These are phyloP conservation scores for Carex littledalei DNA, from an alignment of 176 grass and related monocot species.

Conservation along the genomic window DNA sequence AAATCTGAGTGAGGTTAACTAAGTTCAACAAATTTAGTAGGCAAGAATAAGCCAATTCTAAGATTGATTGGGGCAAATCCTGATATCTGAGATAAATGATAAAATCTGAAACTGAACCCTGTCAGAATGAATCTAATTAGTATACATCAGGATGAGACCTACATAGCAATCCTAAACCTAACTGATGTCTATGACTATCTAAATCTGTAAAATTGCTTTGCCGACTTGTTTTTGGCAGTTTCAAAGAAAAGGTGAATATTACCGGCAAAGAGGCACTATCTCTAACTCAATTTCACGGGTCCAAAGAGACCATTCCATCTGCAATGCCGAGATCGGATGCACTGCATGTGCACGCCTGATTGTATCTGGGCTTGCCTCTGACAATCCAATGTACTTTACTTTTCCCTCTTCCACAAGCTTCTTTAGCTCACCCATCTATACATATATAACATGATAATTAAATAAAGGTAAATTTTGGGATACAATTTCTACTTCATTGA, in stretches of 20 bases:
- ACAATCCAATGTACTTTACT: conserved; percentile 69
- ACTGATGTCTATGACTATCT: neutral
- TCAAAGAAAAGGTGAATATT: neutral
- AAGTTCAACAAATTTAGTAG: no score
- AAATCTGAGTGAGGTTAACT: neutral
- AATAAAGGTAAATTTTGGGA: neutral
- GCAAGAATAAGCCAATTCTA: neutral
- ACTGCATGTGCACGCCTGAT: conserved; percentile 64
- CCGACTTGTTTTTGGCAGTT: neutral
- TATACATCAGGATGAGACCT: neutral
- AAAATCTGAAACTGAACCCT: neutral
- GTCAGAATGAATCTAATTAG: neutral
- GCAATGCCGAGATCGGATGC: conserved; percentile 64
- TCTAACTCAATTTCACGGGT: conserved; percentile 70
- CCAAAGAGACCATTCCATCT: conserved; percentile 97
- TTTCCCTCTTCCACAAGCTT: conserved; percentile 84
- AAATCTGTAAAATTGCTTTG: neutral
- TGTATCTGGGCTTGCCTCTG: conserved; percentile 72
- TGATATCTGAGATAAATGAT: neutral
- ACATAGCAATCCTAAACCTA: no score
- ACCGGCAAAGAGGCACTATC: conserved; percentile 87
- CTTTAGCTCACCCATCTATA: conserved; percentile 71
- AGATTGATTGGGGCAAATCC: neutral
- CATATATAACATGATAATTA: neutral
- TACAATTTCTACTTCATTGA: neutral